Evolutionary conservation across 2,329 filamentous ascomycete species (phyloP).

Genomic region (Neofusicoccum kwambonambiense): DNA sequence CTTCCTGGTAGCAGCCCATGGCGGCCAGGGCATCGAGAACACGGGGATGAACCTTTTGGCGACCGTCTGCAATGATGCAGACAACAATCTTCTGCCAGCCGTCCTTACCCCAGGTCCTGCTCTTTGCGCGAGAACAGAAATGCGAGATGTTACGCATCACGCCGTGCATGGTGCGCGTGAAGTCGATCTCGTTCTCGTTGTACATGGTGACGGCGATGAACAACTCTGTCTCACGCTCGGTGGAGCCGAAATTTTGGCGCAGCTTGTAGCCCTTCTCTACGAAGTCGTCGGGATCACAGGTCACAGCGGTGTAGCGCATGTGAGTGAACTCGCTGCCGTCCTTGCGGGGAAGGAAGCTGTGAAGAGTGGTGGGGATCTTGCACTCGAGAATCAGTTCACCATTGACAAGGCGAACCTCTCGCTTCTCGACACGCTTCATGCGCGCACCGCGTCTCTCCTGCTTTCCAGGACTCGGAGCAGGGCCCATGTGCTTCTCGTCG

Average conservation of each 20-base stretch:
- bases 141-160: constrained; percentile 98
- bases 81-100: constrained; percentile 99
- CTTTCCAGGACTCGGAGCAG: constrained; percentile 73
- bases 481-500: constrained; percentile 75
- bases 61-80: constrained; percentile 91
- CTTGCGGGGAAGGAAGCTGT: constrained; percentile 90
- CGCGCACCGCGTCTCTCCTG: constrained; percentile 86
- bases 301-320: constrained; percentile 98
- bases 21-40: constrained; percentile 93
- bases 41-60: constrained; percentile 87
- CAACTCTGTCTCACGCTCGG: constrained; percentile 84
- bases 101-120: constrained; percentile 91
- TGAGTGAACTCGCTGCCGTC: constrained; percentile 97
- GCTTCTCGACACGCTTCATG: constrained; percentile 82
- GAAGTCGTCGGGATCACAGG: constrained; percentile 94
- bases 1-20: constrained; percentile 97
- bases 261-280: constrained; percentile 85
- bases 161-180: constrained; percentile 96
- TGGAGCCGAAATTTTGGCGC: constrained; percentile 83
- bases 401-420: constrained; percentile 94
- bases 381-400: constrained; percentile 96
- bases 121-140: constrained; percentile 89
- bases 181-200: constrained; percentile 96
- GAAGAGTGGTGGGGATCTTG: constrained; percentile 97
- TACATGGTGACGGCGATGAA: constrained; percentile 99